Percentiles rank a stretch among this genome's conserved stretches.
Conservation (phyloP, 305 asterid species). For the Fraxinus angustifolia region DNA sequence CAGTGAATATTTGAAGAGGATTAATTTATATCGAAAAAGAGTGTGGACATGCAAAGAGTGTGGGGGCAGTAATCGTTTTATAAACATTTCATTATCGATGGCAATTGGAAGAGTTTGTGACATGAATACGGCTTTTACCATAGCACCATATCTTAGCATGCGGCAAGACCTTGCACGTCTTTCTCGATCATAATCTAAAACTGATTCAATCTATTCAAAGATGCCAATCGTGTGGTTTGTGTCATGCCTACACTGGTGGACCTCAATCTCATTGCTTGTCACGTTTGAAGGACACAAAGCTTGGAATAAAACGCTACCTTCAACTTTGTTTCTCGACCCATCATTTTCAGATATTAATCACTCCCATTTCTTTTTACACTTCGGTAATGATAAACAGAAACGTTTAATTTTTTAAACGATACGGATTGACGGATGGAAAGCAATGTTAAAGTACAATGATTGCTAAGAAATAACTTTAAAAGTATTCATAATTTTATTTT, state of each 20-base stretch:
- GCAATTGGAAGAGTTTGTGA: neutral
- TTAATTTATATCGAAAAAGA: slow-evolving; percentile 62
- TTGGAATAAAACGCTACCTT: too few relatives aligned
- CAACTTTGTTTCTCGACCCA: neutral
- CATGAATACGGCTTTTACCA: neutral
- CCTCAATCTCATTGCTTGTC: neutral
- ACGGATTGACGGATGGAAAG: too few relatives aligned
- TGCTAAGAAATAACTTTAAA: too few relatives aligned
- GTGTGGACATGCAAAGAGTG: slow-evolving; percentile 97
- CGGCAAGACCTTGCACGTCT: neutral
- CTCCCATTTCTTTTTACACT: too few relatives aligned
- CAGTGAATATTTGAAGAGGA: slow-evolving; percentile 83
- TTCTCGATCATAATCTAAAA: neutral
- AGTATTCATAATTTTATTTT: too few relatives aligned
- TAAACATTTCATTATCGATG: neutral
- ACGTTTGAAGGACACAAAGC: neutral
- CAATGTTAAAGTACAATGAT: too few relatives aligned
- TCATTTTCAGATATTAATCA: too few relatives aligned
- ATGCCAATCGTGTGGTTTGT: neutral
- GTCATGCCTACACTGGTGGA: neutral
- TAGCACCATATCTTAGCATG: neutral
- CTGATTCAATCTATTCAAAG: neutral
- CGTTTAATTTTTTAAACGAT: too few relatives aligned
- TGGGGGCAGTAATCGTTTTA: neutral
- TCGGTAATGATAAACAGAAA: neutral